phyloP scores from a whole-genome alignment of 371 early-diverging fungal species.

The Nosema muscidifuracis region DNA sequence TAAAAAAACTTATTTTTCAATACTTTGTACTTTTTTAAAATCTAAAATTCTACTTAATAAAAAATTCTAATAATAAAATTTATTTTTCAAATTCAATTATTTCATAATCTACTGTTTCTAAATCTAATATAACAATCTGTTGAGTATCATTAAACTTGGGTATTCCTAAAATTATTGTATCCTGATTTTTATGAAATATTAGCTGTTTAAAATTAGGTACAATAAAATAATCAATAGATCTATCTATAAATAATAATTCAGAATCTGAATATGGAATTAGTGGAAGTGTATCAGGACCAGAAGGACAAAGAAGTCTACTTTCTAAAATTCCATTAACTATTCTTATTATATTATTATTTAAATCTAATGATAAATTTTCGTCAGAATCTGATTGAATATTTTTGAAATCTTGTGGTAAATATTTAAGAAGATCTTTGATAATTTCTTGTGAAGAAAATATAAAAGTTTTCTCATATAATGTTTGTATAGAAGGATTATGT shows the following conservation, averaged over 20 bases:
- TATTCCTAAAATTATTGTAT: constrained; percentile 7
- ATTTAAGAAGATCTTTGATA: constrained; percentile 45
- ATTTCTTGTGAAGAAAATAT: constrained; percentile 9
- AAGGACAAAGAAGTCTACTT: constrained; percentile 39
- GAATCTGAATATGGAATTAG: constrained; percentile 20
- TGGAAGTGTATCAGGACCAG: constrained; percentile 47
- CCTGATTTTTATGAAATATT: not conserved
- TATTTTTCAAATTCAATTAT: not conserved
- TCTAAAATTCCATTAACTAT: constrained; percentile 28
- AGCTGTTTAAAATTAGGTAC: constrained; percentile 15
- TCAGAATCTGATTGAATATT: constrained; percentile 1
- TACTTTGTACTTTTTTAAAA: no score
- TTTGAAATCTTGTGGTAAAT: constrained; percentile 19
- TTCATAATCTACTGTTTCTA: not conserved
- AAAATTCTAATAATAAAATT: no score
- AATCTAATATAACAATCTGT: constrained; percentile 18
- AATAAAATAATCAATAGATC: constrained; percentile 25
- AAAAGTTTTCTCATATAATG: constrained; percentile 2
- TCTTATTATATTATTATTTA: constrained; percentile 5
- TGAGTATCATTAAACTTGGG: constrained; percentile 22
- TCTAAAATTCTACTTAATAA: no score
- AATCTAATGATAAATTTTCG: constrained; percentile 6
- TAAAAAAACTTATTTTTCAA: no score
- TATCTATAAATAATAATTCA: constrained; percentile 45
- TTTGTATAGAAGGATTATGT: constrained; percentile 19